Evolutionary conservation across 2,329 filamentous ascomycete species (phyloP).

Genomic region (Scedosporium dehoogii): DNA sequence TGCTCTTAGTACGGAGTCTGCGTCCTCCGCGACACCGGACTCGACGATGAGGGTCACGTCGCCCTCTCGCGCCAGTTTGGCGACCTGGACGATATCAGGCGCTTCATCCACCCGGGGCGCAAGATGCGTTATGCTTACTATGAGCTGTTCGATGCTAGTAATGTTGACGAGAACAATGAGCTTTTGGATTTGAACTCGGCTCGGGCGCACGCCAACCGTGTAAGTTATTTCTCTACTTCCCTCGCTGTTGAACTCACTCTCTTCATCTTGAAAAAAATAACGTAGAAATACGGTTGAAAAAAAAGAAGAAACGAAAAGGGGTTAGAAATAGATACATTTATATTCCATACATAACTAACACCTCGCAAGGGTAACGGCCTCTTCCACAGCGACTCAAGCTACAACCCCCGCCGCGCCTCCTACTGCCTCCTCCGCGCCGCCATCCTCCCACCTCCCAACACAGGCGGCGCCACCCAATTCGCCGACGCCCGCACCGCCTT

Average conservation of each 20-base stretch:
- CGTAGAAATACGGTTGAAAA: background rate
- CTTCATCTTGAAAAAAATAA: background rate
- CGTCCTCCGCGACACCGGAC: constrained; percentile 37
- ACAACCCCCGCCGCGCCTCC: constrained; percentile 42
- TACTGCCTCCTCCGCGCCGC: constrained; percentile 42
- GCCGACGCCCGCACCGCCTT: constrained; percentile 42
- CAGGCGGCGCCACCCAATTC: constrained; percentile 42
- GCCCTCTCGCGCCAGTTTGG: constrained; percentile 39
- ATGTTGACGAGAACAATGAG: constrained; percentile 37
- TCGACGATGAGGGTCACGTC: constrained; percentile 41
- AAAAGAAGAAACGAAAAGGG: too few relatives aligned
- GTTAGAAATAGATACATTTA: background rate
- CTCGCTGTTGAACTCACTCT: background rate
- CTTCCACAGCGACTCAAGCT: constrained; percentile 46
- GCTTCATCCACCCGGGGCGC: constrained; percentile 34
- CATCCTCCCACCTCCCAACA: constrained; percentile 33
- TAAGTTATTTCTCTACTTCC: constrained; percentile 11
- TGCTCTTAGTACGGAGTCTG: constrained; percentile 37
- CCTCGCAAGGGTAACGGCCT: constrained; percentile 31
- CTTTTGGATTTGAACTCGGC: constrained; percentile 29
- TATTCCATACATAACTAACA: background rate
- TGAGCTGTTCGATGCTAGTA: constrained; percentile 49
- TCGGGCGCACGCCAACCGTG: constrained; percentile 29
- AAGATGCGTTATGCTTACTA: constrained; percentile 34
- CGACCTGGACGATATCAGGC: constrained; percentile 43